Percentiles rank a stretch among this genome's conserved stretches.
Evolutionary conservation across 352 stramenopile genomes (phyloP).

Genomic region (Pythium aristosporum): DNA sequence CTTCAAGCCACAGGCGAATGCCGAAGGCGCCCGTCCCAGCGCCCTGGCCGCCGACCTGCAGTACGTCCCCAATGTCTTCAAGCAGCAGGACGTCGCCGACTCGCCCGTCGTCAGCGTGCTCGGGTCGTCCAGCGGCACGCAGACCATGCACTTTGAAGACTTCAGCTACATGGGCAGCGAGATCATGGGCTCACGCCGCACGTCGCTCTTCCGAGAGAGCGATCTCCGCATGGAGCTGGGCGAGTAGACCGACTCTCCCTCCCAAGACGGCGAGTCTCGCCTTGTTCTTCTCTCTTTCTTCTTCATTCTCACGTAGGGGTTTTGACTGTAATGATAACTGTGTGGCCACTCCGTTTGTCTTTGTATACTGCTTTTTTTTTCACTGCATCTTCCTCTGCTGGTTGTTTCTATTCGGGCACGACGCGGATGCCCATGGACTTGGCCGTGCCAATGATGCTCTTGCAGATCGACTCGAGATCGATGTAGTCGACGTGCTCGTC

Average conservation of each 20-base stretch:
- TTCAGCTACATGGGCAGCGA: slow-evolving; percentile 89
- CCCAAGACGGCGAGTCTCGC: background rate
- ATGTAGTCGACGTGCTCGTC: slow-evolving; percentile 94
- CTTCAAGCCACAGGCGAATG: slow-evolving; percentile 49
- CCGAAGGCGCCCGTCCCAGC: slow-evolving; percentile 43
- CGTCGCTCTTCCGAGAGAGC: slow-evolving; percentile 79
- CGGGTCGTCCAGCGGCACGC: slow-evolving; percentile 48
- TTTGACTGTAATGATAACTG: slow-evolving; percentile 23
- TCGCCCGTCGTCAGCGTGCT: slow-evolving; percentile 64
- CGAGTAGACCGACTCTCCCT: slow-evolving; percentile 30
- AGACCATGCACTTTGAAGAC: slow-evolving; percentile 86
- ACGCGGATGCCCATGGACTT: slow-evolving; percentile 92
- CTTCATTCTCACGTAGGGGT: slow-evolving; percentile 5
- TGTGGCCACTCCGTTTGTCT: slow-evolving; percentile 18
- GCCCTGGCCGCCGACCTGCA: slow-evolving; percentile 57
- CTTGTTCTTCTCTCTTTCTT: slow-evolving; percentile 5
- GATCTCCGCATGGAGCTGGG: slow-evolving; percentile 85
- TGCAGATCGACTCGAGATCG: slow-evolving; percentile 89
- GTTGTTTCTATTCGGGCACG: slow-evolving; percentile 37
- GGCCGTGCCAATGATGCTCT: slow-evolving; percentile 91
- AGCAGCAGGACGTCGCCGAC: slow-evolving; percentile 81
- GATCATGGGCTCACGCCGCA: slow-evolving; percentile 80
- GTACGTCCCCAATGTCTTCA: slow-evolving; percentile 82
- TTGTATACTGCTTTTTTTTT: slow-evolving; percentile 4
- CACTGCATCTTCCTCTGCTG: no score